Conservation (phyloP, 2,329 filamentous ascomycete genomes). For the Ilyonectria mors-panacis region DNA sequence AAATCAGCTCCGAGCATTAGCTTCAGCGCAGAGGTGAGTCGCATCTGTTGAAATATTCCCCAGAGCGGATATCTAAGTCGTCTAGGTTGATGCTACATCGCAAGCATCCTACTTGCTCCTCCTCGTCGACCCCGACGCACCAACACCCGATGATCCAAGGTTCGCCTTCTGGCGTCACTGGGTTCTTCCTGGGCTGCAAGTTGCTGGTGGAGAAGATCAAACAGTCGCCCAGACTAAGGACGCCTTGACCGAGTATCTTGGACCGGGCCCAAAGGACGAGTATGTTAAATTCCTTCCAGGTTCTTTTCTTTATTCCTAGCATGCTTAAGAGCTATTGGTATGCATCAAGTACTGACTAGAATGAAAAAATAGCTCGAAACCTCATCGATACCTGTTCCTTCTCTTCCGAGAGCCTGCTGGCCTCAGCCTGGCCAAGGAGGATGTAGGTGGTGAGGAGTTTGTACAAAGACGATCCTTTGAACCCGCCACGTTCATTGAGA, state of each 20-base stretch:
- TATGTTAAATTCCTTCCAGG: constrained; percentile 44
- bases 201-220: constrained; percentile 42
- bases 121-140: constrained; percentile 69
- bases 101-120: constrained; percentile 61
- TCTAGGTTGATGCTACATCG: constrained; percentile 43
- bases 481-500: constrained; percentile 55
- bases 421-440: constrained; percentile 55
- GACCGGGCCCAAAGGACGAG: constrained; percentile 63
- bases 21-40: constrained; percentile 53
- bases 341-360: not conserved
- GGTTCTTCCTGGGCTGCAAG: constrained; percentile 61
- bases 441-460: constrained; percentile 64
- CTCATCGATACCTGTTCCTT: constrained; percentile 64
- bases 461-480: constrained; percentile 61
- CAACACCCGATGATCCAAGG: constrained; percentile 68
- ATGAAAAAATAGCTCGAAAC: constrained; percentile 56
- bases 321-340: not conserved
- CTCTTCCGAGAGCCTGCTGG: constrained; percentile 58
- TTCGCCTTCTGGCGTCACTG: constrained; percentile 71
- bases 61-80: not conserved
- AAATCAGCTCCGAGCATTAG: constrained; percentile 55
- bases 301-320: not conserved
- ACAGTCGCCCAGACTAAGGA: constrained; percentile 50
- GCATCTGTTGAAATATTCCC: accelerated
- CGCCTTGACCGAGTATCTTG: constrained; percentile 60